Evolutionary conservation across 768 basidiomycete species (phyloP).

Genomic region (Roridomyces roridus): DNA sequence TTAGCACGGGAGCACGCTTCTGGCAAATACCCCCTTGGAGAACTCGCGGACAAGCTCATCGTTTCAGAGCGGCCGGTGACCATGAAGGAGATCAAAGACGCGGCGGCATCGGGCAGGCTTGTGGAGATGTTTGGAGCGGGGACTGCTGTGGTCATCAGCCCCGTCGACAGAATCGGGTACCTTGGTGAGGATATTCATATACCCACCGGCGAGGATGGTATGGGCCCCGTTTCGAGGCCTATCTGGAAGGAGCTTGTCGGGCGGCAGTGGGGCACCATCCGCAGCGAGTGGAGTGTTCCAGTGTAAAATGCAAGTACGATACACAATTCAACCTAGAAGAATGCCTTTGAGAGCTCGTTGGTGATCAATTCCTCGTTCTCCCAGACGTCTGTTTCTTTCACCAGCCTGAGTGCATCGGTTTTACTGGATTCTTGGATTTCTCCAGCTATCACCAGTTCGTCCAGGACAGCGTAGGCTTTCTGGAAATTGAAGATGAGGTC

Average conservation of each 20-base stretch:
- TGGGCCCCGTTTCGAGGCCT: slow-evolving; percentile 80
- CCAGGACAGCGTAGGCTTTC: slow-evolving; percentile 92
- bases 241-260: slow-evolving; percentile 77
- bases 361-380: slow-evolving; percentile 29
- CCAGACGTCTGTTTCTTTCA: slow-evolving; percentile 19
- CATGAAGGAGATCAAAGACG: slow-evolving; percentile 76
- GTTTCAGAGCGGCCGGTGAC: slow-evolving; percentile 75
- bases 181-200: slow-evolving; percentile 66
- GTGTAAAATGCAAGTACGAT: slow-evolving; percentile 32
- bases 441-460: slow-evolving; percentile 92
- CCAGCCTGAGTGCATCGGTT: slow-evolving; percentile 55
- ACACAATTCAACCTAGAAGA: slow-evolving; percentile 5
- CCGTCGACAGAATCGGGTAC: slow-evolving; percentile 77
- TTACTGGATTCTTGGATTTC: slow-evolving; percentile 95
- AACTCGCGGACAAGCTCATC: slow-evolving; percentile 60
- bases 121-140: slow-evolving; percentile 88
- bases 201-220: slow-evolving; percentile 71
- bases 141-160: slow-evolving; percentile 79
- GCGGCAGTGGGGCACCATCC: slow-evolving; percentile 80
- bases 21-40: slow-evolving; percentile 46
- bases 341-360: slow-evolving; percentile 23
- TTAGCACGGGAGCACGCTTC: slow-evolving; percentile 72
- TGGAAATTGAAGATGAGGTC: slow-evolving; percentile 99
- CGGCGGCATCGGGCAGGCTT: slow-evolving; percentile 63
- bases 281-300: slow-evolving; percentile 80